phyloP scores from a whole-genome alignment of 306 rosid species.

The Gleditsia sinensis region DNA sequence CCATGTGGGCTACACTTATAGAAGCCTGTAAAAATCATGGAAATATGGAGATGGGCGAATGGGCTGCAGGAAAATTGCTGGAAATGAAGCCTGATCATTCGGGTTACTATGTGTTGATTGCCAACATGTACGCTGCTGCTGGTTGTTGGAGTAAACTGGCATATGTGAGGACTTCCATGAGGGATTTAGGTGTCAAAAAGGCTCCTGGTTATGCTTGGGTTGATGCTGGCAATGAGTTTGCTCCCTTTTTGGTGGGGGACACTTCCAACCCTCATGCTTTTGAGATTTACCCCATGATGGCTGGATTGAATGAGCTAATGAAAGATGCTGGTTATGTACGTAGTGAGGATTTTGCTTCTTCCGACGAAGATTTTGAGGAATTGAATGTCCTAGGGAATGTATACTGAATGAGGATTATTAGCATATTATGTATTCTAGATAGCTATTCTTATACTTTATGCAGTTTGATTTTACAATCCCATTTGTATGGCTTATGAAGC shows the following conservation, averaged over 20 bases:
- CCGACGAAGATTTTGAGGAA: slow-evolving; percentile 54
- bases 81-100: slow-evolving; percentile 74
- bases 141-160: slow-evolving; percentile 77
- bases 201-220: slow-evolving; percentile 83
- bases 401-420: slow-evolving; percentile 3
- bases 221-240: slow-evolving; percentile 61
- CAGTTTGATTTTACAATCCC: background rate
- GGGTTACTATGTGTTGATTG: slow-evolving; percentile 83
- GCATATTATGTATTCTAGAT: slow-evolving; percentile 6
- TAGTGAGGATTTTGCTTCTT: slow-evolving; percentile 41
- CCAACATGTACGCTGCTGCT: slow-evolving; percentile 92
- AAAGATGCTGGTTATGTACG: slow-evolving; percentile 52
- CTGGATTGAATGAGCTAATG: slow-evolving; percentile 65
- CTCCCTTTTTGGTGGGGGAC: slow-evolving; percentile 68
- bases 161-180: slow-evolving; percentile 74
- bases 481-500: background rate
- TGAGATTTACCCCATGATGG: slow-evolving; percentile 59
- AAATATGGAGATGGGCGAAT: slow-evolving; percentile 68
- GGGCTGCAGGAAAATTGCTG: slow-evolving; percentile 85
- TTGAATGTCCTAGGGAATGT: slow-evolving; percentile 30
- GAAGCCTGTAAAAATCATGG: slow-evolving; percentile 82
- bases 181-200: slow-evolving; percentile 76
- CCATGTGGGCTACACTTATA: slow-evolving; percentile 88
- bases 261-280: slow-evolving; percentile 53
- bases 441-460: background rate